Conservation (phyloP, 140 eudicot genomes). For the Anethum foeniculum region DNA sequence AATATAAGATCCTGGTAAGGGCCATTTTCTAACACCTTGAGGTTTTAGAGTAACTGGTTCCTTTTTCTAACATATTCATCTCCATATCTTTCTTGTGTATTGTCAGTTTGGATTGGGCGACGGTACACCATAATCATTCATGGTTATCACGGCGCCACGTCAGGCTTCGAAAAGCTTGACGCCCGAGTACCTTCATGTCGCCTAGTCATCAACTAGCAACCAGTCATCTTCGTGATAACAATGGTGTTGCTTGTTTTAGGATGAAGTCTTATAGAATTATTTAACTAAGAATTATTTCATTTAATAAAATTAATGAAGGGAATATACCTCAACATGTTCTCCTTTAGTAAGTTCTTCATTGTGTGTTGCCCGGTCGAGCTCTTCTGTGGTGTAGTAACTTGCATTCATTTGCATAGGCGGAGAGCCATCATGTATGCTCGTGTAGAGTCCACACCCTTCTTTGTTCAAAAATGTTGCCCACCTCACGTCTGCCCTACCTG, state of each 20-base stretch:
- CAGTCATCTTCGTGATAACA: no score
- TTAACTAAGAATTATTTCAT: background rate
- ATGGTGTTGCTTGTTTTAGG: background rate
- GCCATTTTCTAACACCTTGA: no score
- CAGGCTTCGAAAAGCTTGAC: no score
- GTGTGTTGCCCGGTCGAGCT: constrained; percentile 85
- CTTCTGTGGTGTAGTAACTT: constrained; percentile 71
- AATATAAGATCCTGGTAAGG: no score
- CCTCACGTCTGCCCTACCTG: constrained; percentile 91
- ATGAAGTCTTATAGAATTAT: background rate
- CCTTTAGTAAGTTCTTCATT: constrained; percentile 63
- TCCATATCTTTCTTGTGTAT: no score
- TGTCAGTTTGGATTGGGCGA: no score
- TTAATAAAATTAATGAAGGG: background rate
- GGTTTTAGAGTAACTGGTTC: no score
- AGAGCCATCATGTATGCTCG: constrained; percentile 52
- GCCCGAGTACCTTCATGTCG: no score
- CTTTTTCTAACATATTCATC: no score
- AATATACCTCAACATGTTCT: constrained; percentile 70
- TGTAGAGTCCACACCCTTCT: constrained; percentile 62
- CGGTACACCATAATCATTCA: no score
- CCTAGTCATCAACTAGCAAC: no score
- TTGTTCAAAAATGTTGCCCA: constrained; percentile 76
- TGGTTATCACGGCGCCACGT: no score
- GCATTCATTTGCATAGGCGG: constrained; percentile 93